Base-by-base conservation (phyloP, 2,329 filamentous ascomycete species). In the Didymella sp. region DNA sequence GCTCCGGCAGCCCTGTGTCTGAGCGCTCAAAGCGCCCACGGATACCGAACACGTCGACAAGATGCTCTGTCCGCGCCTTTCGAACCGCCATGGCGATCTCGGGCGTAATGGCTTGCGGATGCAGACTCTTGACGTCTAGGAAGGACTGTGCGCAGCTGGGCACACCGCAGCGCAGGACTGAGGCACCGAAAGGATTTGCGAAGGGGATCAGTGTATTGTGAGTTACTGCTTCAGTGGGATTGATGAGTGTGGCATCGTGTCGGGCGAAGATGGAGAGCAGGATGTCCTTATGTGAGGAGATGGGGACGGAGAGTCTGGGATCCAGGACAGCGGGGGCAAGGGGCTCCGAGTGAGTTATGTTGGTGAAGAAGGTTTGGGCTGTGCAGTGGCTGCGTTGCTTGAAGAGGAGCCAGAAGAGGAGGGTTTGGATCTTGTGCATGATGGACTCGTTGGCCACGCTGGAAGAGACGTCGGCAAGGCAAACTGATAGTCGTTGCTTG, bases 371-470 rank as follows among this genome's bases (percentile, higher is more conserved):
- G 3, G 65, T 70, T 51, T 74, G 72, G 4, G 72, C 63, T 13
- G 62, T 67, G 31, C 64, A 70, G 58, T 72, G 72, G 15, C 48
- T 54, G 12, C 60, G 64, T 48, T 72, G 69, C 4, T 56, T 58
- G 58, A 65, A 72, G 27, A 73, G 44, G 17, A 72, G 69, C 71
- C 72, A 75, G 62, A 73, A 75, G n/a, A 69, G 44, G 30, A 73
- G 48, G n/a, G 71, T 24, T 42, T 75, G 72, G 6, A 71, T 44
- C 31, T 71, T 70, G 43, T 33, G 48, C 54, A 69, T 64, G 12
- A 64, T 30, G 9, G 27, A 2, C 5, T 21, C 43, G 27, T 24
- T n/a, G 27, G 11, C 25, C 25, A 22, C 8, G 8, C 12, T 15
- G 19, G 46, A 8, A 6, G 33, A 30, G 3, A 30, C 24, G 1